Percentiles rank a stretch among this genome's conserved stretches.
These are phyloP conservation scores for Coniochaeta hoffmannii DNA, from an alignment of 2,329 filamentous ascomycete species.

Conservation along the genomic window DNA sequence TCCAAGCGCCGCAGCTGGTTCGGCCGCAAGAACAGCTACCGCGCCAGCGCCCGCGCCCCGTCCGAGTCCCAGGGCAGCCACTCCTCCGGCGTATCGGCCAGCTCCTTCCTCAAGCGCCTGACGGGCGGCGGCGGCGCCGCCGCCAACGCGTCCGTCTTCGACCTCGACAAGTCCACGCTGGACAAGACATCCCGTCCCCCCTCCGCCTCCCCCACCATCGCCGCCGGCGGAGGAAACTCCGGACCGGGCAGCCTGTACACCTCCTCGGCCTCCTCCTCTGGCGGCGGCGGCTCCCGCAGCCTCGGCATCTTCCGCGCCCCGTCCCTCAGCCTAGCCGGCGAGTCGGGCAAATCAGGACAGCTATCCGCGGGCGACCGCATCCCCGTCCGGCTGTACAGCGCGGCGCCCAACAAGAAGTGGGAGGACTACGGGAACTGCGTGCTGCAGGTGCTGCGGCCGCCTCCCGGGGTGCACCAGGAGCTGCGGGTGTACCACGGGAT, in stretches of 20 bases:
- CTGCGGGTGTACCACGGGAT: slow-evolving; percentile 55
- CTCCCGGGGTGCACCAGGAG: slow-evolving; percentile 50
- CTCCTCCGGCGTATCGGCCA: slow-evolving; percentile 56
- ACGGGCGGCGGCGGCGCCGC: slow-evolving; percentile 61
- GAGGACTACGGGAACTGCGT: slow-evolving; percentile 81
- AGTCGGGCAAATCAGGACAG: slow-evolving; percentile 35
- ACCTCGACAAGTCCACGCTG: slow-evolving; percentile 73
- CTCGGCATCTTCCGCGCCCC: slow-evolving; percentile 49
- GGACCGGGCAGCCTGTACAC: slow-evolving; percentile 50
- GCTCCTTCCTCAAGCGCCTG: slow-evolving; percentile 73
- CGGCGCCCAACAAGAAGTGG: slow-evolving; percentile 75
- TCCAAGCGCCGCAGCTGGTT: slow-evolving; percentile 49
- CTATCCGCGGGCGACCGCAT: slow-evolving; percentile 65
- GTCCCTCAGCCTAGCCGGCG: slow-evolving; percentile 47
- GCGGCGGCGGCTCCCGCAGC: slow-evolving; percentile 27
- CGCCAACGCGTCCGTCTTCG: slow-evolving; percentile 67
- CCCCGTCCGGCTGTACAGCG: slow-evolving; percentile 78
- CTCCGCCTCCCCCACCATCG: slow-evolving; percentile 40
- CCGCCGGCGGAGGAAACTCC: slow-evolving; percentile 3
- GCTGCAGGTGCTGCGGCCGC: slow-evolving; percentile 75
- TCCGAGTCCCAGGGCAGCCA: slow-evolving; percentile 64
- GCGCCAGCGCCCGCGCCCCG: slow-evolving; percentile 56
- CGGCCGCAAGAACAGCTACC: slow-evolving; percentile 57
- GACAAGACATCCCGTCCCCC: slow-evolving; percentile 44
- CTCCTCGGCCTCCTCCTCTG: slow-evolving; percentile 44